A percentile compares a stretch with the other conserved stretches of the same genome.
Conservation (phyloP, 2,329 filamentous ascomycete genomes). For the Aureobasidium sp. region DNA sequence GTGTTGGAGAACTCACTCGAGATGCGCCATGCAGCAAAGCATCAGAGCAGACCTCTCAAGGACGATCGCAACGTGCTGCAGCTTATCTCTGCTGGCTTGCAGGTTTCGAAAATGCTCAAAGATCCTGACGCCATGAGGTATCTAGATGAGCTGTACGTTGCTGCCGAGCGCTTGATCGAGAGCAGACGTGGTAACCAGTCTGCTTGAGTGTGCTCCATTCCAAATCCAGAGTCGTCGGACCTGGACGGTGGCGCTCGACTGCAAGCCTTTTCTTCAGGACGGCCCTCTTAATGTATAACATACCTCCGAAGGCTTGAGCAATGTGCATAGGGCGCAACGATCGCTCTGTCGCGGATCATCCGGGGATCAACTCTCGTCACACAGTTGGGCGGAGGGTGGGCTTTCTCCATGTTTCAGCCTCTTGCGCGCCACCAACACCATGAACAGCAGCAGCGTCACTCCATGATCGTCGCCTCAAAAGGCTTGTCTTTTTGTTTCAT, state of each 20-base stretch:
- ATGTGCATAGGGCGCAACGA: not conserved
- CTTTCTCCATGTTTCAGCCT: not conserved
- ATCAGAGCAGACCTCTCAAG: constrained; percentile 74
- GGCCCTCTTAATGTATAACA: too few species aligned
- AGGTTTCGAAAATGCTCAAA: constrained; percentile 80
- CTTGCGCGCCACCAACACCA: not conserved
- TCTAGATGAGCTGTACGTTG: constrained; percentile 71
- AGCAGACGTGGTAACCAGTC: not conserved
- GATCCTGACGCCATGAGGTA: constrained; percentile 78
- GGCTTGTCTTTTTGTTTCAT: not conserved
- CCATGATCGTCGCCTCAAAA: not conserved
- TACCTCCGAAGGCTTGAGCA: too few species aligned
- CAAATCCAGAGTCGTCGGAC: not conserved
- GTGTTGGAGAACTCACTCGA: constrained; percentile 82
- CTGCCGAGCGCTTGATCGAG: constrained; percentile 71
- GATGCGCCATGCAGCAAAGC: constrained; percentile 77
- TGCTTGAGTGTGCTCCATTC: not conserved
- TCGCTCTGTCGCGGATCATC: not conserved
- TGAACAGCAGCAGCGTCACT: too few species aligned
- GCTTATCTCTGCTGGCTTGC: constrained; percentile 76
- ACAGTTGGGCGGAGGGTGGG: not conserved
- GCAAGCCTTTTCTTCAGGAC: not conserved
- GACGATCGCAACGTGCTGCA: constrained; percentile 85
- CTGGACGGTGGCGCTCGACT: not conserved
- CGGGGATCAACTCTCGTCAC: not conserved